Conservation (phyloP, 805 yeast species). For the Kodamaea hsintzibuensis region DNA sequence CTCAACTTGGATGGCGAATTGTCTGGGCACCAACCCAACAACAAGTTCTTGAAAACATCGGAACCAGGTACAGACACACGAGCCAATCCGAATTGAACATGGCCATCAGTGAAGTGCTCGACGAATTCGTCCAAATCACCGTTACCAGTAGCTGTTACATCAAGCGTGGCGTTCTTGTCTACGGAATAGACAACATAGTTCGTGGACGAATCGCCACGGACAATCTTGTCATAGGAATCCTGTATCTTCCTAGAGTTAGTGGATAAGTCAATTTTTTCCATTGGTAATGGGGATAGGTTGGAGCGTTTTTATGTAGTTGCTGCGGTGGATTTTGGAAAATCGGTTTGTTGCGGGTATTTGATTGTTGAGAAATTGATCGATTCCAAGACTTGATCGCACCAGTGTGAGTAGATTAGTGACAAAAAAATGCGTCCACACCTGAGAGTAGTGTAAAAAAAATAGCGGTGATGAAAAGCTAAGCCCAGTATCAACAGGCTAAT, state of each 20-base stretch:
- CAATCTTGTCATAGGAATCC: slow-evolving; percentile 72
- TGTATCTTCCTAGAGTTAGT: slow-evolving; percentile 77
- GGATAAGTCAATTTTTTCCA: slow-evolving; percentile 61
- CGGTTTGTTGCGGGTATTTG: slow-evolving; percentile 3
- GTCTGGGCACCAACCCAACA: slow-evolving; percentile 97
- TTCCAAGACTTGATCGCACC: background rate
- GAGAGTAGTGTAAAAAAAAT: background rate
- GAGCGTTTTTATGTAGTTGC: background rate
- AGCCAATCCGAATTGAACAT: slow-evolving; percentile 87
- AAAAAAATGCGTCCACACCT: background rate
- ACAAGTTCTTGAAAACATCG: slow-evolving; percentile 77
- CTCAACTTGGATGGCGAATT: slow-evolving; percentile 80
- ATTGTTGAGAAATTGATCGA: slow-evolving; percentile 1
- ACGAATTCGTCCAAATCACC: slow-evolving; percentile 78
- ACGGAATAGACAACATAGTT: slow-evolving; percentile 85
- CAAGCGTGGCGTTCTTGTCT: slow-evolving; percentile 51
- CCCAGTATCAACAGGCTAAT: background rate
- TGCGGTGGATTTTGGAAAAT: background rate
- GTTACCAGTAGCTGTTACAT: slow-evolving; percentile 52
- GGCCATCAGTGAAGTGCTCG: slow-evolving; percentile 79
- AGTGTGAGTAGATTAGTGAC: background rate
- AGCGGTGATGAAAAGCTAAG: background rate
- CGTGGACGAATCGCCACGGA: slow-evolving; percentile 67
- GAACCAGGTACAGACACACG: slow-evolving; percentile 91
- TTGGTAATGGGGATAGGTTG: slow-evolving; percentile 16